Evolutionary conservation across 1,139 yeast genomes (phyloP).

Genomic region (Yamadazyma atlantica): DNA sequence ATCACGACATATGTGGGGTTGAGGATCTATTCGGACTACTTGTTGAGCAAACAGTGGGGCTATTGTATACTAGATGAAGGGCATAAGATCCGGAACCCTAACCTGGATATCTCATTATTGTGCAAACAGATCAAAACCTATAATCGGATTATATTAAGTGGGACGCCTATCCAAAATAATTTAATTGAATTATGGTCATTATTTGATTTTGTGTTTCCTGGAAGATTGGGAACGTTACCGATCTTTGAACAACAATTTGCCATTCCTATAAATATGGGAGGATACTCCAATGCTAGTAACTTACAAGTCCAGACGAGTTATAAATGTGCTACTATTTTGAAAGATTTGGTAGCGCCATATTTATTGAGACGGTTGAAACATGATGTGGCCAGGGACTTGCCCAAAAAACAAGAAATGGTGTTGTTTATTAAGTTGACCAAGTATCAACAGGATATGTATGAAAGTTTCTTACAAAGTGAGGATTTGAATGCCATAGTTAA

Average conservation of each 20-base stretch:
- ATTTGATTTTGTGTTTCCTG: conserved; percentile 94
- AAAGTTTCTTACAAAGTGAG: conserved; percentile 70
- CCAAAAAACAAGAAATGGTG: conserved; percentile 92
- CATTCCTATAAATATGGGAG: conserved; percentile 93
- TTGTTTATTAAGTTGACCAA: conserved; percentile 83
- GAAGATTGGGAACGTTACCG: conserved; percentile 89
- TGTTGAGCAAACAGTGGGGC: conserved; percentile 80
- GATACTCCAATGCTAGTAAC: conserved; percentile 95
- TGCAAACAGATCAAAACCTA: conserved; percentile 83
- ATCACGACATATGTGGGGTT: conserved; percentile 93
- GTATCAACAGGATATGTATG: conserved; percentile 71
- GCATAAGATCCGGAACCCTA: conserved; percentile 93
- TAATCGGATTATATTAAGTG: conserved; percentile 83
- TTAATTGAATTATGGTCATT: conserved; percentile 89
- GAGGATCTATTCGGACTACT: conserved; percentile 66
- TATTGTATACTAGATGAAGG: conserved; percentile 94
- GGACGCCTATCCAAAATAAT: conserved; percentile 96
- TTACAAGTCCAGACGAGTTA: conserved; percentile 96
- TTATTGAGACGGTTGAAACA: conserved; percentile 80
- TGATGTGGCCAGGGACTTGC: conserved; percentile 96
- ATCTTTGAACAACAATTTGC: conserved; percentile 92
- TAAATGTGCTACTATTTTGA: conserved; percentile 87
- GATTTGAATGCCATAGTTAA: conserved; percentile 70
- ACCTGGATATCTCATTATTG: conserved; percentile 79
- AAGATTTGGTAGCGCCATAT: conserved; percentile 90